Conservation (phyloP, 345 rosid species). For the Sisymbrium irio region DNA sequence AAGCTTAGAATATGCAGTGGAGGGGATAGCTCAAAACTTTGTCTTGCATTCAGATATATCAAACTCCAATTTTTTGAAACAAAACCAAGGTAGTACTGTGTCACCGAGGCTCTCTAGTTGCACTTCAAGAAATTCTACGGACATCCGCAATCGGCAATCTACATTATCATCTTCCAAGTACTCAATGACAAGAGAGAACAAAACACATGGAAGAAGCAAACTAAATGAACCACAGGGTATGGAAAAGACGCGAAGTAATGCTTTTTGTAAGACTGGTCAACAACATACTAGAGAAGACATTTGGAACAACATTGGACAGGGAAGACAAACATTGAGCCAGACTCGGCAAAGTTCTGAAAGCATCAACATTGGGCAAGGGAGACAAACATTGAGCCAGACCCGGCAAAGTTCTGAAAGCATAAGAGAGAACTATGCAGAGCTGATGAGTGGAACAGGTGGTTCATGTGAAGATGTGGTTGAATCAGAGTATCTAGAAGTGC, state of each 20-base stretch:
- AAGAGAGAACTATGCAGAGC: slow-evolving; percentile 38
- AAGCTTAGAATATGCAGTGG: slow-evolving; percentile 71
- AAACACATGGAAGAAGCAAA: slow-evolving; percentile 48
- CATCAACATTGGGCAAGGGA: too few relatives aligned
- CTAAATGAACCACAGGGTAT: slow-evolving; percentile 44
- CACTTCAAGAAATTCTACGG: slow-evolving; percentile 68
- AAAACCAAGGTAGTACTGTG: slow-evolving; percentile 42
- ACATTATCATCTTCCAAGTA: slow-evolving; percentile 46
- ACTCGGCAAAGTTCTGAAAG: slow-evolving; percentile 34
- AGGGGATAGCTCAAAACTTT: slow-evolving; percentile 45
- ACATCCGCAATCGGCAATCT: slow-evolving; percentile 49
- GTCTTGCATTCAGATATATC: slow-evolving; percentile 43
- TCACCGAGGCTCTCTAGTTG: slow-evolving; percentile 66
- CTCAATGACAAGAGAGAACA: slow-evolving; percentile 53
- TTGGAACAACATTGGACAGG: slow-evolving; percentile 43
- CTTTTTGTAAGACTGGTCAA: slow-evolving; percentile 36
- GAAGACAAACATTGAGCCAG: slow-evolving; percentile 34
- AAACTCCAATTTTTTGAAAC: slow-evolving; percentile 48
- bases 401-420: slow-evolving; percentile 35
- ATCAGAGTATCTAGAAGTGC: slow-evolving; percentile 79
- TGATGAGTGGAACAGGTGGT: slow-evolving; percentile 41
- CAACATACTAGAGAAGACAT: slow-evolving; percentile 43
- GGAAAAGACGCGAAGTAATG: slow-evolving; percentile 42
- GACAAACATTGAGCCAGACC: slow-evolving; percentile 30
- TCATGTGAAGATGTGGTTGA: slow-evolving; percentile 68